Percentiles rank a stretch among this genome's conserved stretches.
Evolutionary conservation across 2,329 filamentous ascomycete genomes (phyloP).

Genomic region (Lasiodiplodia sp.): DNA sequence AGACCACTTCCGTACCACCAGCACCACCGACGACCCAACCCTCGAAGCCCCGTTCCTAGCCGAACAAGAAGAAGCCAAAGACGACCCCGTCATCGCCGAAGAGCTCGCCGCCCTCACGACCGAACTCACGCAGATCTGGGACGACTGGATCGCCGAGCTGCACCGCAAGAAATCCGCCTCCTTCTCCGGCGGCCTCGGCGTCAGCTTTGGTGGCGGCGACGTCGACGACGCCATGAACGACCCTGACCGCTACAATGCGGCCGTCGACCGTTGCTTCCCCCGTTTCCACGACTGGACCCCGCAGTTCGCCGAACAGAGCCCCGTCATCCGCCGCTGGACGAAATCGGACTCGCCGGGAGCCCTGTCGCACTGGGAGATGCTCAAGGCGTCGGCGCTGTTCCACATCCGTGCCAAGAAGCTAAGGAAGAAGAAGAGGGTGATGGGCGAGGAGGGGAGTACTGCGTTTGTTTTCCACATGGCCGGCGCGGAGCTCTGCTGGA

Average conservation of each 20-base stretch:
- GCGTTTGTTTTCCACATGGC: conserved; percentile 50
- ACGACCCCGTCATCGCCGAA: conserved; percentile 33
- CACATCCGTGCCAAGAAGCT: conserved; percentile 31
- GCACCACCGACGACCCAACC: conserved; percentile 36
- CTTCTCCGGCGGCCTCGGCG: not conserved
- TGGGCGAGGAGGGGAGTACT: conserved; percentile 31
- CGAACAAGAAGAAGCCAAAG: not conserved
- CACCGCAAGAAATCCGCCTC: not conserved
- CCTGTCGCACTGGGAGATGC: conserved; percentile 50
- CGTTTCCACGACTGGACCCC: conserved; percentile 37
- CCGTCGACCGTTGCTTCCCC: conserved; percentile 35
- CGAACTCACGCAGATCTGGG: not conserved
- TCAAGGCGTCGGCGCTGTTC: conserved; percentile 56
- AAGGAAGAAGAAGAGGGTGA: not conserved
- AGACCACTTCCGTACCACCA: conserved; percentile 35
- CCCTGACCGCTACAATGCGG: conserved; percentile 31
- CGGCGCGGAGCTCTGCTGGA: conserved; percentile 47
- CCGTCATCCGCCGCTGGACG: conserved; percentile 29
- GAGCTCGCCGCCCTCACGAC: not conserved
- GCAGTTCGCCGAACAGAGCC: conserved; percentile 27
- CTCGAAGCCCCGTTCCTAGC: conserved; percentile 33
- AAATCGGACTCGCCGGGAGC: not conserved
- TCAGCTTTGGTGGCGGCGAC: conserved; percentile 30
- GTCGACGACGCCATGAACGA: conserved; percentile 26
- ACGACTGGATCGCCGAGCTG: not conserved